phyloP scores from a whole-genome alignment of 305 asterid genomes.

The Salvia sclarea region DNA sequence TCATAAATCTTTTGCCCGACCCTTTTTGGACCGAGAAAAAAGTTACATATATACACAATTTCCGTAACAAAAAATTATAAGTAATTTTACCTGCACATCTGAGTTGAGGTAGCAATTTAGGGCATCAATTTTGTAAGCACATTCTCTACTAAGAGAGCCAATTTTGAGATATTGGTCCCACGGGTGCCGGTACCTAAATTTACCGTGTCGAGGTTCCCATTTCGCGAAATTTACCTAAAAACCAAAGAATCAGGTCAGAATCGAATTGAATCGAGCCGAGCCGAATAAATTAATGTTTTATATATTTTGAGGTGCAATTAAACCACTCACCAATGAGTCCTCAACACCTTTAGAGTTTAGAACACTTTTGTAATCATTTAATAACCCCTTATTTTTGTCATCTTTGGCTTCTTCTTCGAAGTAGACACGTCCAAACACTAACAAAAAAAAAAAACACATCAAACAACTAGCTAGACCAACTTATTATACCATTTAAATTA shows the following conservation, averaged over 20 bases:
- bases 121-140: constrained; percentile 54
- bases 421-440: constrained; percentile 61
- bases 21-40: too few species aligned
- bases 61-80: too few species aligned
- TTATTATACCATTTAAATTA: too few species aligned
- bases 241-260: too few species aligned
- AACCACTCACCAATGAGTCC: constrained; percentile 50
- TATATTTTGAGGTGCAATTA: not conserved
- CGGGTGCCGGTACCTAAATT: constrained; percentile 57
- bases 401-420: constrained; percentile 37
- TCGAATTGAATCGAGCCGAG: not conserved
- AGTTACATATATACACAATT: too few species aligned
- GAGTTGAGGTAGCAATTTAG: constrained; percentile 43
- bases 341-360: constrained; percentile 55
- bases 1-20: too few species aligned
- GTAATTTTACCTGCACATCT: constrained; percentile 46
- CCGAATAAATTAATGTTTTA: too few species aligned
- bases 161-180: constrained; percentile 61
- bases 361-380: constrained; percentile 39
- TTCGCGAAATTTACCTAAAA: constrained; percentile 60
- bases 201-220: constrained; percentile 76
- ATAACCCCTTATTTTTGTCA: constrained; percentile 26
- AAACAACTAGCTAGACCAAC: too few species aligned
- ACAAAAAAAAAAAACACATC: not conserved
- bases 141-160: constrained; percentile 57